Base-by-base conservation (phyloP, 176 grass and related monocot species). In the Raddia guianensis region DNA sequence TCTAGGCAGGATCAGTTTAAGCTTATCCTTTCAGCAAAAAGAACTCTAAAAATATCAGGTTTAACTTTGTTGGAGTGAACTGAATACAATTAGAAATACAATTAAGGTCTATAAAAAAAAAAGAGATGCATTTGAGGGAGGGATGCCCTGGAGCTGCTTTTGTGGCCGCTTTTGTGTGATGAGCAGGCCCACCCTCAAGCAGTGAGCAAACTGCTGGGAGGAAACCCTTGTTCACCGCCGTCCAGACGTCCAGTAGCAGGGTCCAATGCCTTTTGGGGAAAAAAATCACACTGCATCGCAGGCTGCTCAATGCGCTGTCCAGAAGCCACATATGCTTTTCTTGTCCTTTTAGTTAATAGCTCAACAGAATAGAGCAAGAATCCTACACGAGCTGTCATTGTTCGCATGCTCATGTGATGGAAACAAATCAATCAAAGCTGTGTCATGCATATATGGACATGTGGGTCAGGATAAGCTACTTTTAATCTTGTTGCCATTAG, bases 291-390 rank as follows among this genome's bases (percentile, higher is more conserved):
- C 33, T 16, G 32, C 59, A 21, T 4, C 61, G 72, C 83, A 73
- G 58, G 72, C 83, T 68, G 58, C 47, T 71, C 78, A 83, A 90
- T 82, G 79, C 86, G 83, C 20, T 3, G 15, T 68, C 79, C 73
- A 79, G 82, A 82, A 86, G 82, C 56, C 60, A 3, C 51, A 78
- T 52, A 86, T 86, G 79, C 73, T 46, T 78, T 86, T 44, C 60
- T 55, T 86, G 83, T 78, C 78, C 73, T 81, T 63, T 35, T 68
- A 72, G 77, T 51, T 49, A 40, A 40, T 7, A 14, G 13, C 45
- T 61, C 66, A 66, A 48, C 87, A 1, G 66, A 77, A 56, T 14
- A 89, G 84, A 87, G 80, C 76, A 80, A 75, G 0, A 54, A 46
- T 60, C 46, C 20, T 68, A 61, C 8, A 67, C 54, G 4, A 57